Percentiles rank a stretch among this genome's conserved stretches.
These are phyloP conservation scores for Larix sibirica DNA, from an alignment of 83 land plant genomes.

Conservation along the genomic window DNA sequence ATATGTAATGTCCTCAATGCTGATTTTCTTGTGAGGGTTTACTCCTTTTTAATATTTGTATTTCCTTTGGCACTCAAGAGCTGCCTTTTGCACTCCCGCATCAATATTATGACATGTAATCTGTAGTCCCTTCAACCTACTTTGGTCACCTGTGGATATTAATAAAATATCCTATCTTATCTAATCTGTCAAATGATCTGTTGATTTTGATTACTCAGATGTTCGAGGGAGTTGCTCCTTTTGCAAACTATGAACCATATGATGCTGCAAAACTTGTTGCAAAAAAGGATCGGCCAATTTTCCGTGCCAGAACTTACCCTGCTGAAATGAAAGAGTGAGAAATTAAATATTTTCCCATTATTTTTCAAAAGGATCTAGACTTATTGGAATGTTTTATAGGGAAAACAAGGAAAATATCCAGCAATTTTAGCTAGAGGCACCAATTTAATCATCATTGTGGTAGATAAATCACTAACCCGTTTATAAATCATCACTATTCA, in stretches of 20 bases:
- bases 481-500: not conserved
- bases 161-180: too few species aligned
- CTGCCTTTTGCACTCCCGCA: too few species aligned
- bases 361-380: not conserved
- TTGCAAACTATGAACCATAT: constrained; percentile 69
- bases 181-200: not conserved
- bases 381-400: not conserved
- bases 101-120: too few species aligned
- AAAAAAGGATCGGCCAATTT: constrained; percentile 70
- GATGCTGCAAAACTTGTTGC: constrained; percentile 85
- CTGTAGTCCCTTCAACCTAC: too few species aligned
- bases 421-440: not conserved
- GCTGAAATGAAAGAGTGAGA: constrained; percentile 71
- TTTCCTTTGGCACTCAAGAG: too few species aligned
- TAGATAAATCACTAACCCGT: not conserved
- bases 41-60: too few species aligned
- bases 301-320: constrained; percentile 57
- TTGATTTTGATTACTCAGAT: constrained; percentile 35
- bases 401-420: not conserved
- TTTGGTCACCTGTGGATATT: too few species aligned
- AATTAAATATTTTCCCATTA: not conserved
- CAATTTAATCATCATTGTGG: too few species aligned
- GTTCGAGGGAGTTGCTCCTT: constrained; percentile 83
- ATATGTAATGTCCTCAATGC: not conserved
- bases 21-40: not conserved